Conservation (phyloP, 305 asterid species). For the Ilex paraguariensis region DNA sequence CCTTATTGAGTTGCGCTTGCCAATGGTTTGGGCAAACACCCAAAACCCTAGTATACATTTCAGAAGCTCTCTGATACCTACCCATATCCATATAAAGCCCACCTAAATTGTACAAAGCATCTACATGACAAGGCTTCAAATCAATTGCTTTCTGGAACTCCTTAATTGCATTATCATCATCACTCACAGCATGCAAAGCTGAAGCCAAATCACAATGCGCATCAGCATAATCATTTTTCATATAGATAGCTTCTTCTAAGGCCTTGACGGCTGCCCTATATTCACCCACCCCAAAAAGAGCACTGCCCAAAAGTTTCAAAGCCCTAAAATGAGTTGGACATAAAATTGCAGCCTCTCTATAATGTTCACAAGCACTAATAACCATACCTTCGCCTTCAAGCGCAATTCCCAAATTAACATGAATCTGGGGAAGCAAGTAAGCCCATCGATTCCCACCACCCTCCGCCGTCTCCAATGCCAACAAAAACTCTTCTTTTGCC, state of each 20-base stretch:
- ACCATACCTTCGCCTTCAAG: conserved; percentile 97
- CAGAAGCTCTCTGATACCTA: conserved; percentile 92
- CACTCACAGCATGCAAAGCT: conserved; percentile 90
- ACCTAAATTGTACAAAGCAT: conserved; percentile 87
- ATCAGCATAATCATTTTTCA: conserved; percentile 94
- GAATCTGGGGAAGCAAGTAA: conserved; percentile 93
- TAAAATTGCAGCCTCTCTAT: conserved; percentile 93
- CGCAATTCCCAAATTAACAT: conserved; percentile 90
- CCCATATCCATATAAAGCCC: conserved; percentile 99
- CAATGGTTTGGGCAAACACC: conserved; percentile 94
- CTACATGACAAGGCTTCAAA: conserved; percentile 93
- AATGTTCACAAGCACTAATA: conserved; percentile 95
- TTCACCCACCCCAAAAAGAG: conserved; percentile 94
- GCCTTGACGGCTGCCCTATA: conserved; percentile 98
- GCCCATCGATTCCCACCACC: conserved; percentile 97
- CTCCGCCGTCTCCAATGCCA: conserved; percentile 92
- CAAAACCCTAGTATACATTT: conserved; percentile 92
- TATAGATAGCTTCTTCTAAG: conserved; percentile 89
- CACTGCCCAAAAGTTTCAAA: conserved; percentile 90
- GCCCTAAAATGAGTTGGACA: conserved; percentile 96
- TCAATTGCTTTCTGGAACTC: conserved; percentile 98
- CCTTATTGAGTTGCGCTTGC: conserved; percentile 93
- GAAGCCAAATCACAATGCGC: conserved; percentile 99
- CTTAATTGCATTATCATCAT: conserved; percentile 94
- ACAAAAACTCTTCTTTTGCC: conserved; percentile 77